Base-by-base conservation (phyloP, 2,329 filamentous ascomycete species). In the Coleophoma cylindrospora region DNA sequence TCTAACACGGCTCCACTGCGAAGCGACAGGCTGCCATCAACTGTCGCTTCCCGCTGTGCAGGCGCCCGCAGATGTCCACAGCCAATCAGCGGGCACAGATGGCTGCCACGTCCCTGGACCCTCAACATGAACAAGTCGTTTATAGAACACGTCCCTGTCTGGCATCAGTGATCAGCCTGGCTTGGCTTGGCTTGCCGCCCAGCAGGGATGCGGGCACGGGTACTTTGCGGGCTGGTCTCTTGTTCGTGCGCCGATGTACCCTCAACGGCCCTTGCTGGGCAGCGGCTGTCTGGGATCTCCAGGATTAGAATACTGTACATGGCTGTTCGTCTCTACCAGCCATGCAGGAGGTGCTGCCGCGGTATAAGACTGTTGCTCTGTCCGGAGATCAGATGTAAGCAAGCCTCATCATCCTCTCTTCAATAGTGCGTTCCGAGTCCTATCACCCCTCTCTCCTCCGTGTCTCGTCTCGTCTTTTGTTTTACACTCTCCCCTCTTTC, bases 311-410 rank as follows among this genome's bases (percentile, higher is more conserved):
- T 17, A 27, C 27, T 27, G 27, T 27, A 27, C 27, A 27, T 27
- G 27, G 9, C 27, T 6, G 6, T 27, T 27, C 27, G 7, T 27
- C 9, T 10, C 9, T 27, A 2, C 27, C 7, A 27, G 27, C 27
- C 27, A 27, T 27, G 27, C 27, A 27, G 41, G 21, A 44, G 11
- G 14, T 15, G 2, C 41, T 27, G 14, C 19, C 19, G 6, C 22
- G 13, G n/a, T 15, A 61, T 61, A 61, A 61, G 56, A 61, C 52
- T 49, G 44, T 53, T 54, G 47, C 17, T 17, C 14, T 48, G 49
- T 54, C 17, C 43, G 22, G 13, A 17, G 27, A 27, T 27, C 43
- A 27, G 27, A 27, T 19, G 40, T 41, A 44, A 52, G 53, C 48
- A 56, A 55, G 47, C 45, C 45, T 22, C 46, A 27, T 27, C 9